These are phyloP conservation scores for Phytophthora parvispora DNA, from an alignment of 352 stramenopile genomes.

Conservation along the genomic window DNA sequence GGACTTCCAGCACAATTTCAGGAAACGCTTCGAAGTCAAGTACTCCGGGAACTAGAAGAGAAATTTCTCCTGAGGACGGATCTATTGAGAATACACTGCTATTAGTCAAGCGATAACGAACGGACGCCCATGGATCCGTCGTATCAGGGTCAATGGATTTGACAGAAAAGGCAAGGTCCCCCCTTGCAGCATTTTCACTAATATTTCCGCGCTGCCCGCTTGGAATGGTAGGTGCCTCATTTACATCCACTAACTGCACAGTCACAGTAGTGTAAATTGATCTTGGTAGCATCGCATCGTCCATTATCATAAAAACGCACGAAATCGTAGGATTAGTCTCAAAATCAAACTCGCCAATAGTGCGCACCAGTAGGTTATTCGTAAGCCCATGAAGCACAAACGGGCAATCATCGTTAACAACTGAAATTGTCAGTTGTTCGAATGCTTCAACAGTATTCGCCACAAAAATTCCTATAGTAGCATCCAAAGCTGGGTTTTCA, in stretches of 20 bases:
- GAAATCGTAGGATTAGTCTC: constrained; percentile 6
- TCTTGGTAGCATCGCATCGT: constrained; percentile 14
- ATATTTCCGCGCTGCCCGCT: constrained; percentile 27
- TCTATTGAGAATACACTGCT: constrained; percentile 23
- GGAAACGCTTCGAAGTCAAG: constrained; percentile 30
- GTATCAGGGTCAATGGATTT: constrained; percentile 19
- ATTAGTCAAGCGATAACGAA: constrained; percentile 24
- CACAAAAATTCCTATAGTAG: constrained; percentile 19
- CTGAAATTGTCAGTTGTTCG: constrained; percentile 10
- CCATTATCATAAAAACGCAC: constrained; percentile 21
- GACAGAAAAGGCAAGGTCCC: constrained; percentile 17
- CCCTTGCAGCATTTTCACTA: constrained; percentile 13
- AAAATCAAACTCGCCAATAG: constrained; percentile 25
- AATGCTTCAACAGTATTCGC: constrained; percentile 7
- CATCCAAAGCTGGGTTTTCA: constrained; percentile 19
- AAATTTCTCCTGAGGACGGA: constrained; percentile 13
- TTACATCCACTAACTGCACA: constrained; percentile 24
- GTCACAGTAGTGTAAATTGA: constrained; percentile 23
- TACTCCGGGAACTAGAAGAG: constrained; percentile 10
- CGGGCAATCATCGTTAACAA: constrained; percentile 16
- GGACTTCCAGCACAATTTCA: constrained; percentile 13
- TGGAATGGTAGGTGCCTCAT: constrained; percentile 22
- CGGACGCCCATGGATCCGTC: constrained; percentile 16
- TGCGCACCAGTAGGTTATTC: constrained; percentile 6
- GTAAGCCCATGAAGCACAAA: constrained; percentile 20